Evolutionary conservation across 805 yeast genomes (phyloP), one percentile per base, ranked within the genome.

Genomic region (Candida nemodendra): DNA sequence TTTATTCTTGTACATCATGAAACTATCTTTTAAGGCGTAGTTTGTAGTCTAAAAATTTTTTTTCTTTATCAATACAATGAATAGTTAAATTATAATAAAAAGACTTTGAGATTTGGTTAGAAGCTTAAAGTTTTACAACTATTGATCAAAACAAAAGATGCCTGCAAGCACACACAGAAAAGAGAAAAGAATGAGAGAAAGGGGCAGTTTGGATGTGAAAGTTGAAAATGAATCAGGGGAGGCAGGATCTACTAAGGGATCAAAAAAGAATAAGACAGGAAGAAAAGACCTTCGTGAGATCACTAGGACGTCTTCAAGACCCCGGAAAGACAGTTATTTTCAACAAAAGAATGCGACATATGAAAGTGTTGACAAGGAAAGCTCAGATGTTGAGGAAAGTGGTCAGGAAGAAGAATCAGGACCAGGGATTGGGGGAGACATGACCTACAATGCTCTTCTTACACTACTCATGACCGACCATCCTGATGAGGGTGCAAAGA

Each of bases 211-310:
- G 24, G 19, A n/a, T 9, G 30, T 8, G 12, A 9, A 21, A n/a
- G 15, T 27, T 25, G 15, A 16, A 3, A 12, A 4, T 9, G 32
- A 9, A 16, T 9, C 19, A 18, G 27, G 23, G 24, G 27, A n/a
- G 27, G 17, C 27, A n/a, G 28, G n/a, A 24, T n/a, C 24, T 6
- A 21, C 14, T 9, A 18, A 9, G 5, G 38, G 39, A 24, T 35
- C 32, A 32, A 47, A 46, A 27, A 50, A 39, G 32, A 16, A 47
- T 14, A 71, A 72, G 48, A 65, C 59, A 44, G 93, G 91, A 3
- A 70, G 93, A 57, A 69, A 69, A 34, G 79, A 79, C 43, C 53
- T 78, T 53, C 71, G 93, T 58, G 66, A 67, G 3, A 75, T 83
- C 19, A 74, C 76, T 7, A 72, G 86, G 61, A 71, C 81, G 3